Percentiles rank a stretch among this genome's conserved stretches.
These are phyloP conservation scores for Davidsoniella eucalypti DNA, from an alignment of 2,329 filamentous ascomycete genomes.

Conservation along the genomic window DNA sequence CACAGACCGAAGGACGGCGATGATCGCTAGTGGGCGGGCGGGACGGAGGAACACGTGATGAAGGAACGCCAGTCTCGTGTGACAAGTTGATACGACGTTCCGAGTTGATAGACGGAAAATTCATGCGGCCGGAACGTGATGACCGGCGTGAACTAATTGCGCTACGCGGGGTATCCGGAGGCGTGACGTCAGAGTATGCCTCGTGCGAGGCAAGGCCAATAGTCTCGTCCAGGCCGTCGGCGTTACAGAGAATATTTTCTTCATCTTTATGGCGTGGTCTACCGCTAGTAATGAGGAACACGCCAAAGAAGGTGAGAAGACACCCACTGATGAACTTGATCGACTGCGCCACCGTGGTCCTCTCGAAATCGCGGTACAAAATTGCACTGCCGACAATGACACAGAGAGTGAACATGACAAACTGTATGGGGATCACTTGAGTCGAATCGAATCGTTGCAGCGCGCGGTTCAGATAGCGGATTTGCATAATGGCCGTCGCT, in stretches of 20 bases:
- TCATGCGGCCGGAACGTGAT: constrained; percentile 25
- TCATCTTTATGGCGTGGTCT: constrained; percentile 42
- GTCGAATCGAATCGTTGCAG: constrained; percentile 92
- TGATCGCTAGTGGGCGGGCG: neutral
- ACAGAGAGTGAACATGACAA: constrained; percentile 88
- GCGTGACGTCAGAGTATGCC: constrained; percentile 11
- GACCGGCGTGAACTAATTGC: constrained; percentile 25
- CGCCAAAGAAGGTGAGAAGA: constrained; percentile 80
- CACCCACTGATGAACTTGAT: constrained; percentile 82
- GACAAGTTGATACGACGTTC: constrained; percentile 22
- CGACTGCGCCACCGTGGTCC: constrained; percentile 55
- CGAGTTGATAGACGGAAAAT: constrained; percentile 23
- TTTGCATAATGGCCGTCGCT: constrained; percentile 82
- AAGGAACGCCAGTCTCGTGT: constrained; percentile 22
- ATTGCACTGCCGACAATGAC: constrained; percentile 91
- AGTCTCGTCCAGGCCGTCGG: constrained; percentile 45
- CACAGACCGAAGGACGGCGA: neutral
- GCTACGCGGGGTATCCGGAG: constrained; percentile 2
- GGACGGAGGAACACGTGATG: constrained; percentile 19
- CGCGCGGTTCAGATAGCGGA: constrained; percentile 80
- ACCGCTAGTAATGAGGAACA: constrained; percentile 92
- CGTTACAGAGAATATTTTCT: constrained; percentile 34
- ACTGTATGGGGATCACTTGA: constrained; percentile 94
- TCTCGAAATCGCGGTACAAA: constrained; percentile 87
- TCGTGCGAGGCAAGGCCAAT: constrained; percentile 38